Evolutionary conservation across 2,329 filamentous ascomycete species (phyloP).

Genomic region (Ilyonectria destructans): DNA sequence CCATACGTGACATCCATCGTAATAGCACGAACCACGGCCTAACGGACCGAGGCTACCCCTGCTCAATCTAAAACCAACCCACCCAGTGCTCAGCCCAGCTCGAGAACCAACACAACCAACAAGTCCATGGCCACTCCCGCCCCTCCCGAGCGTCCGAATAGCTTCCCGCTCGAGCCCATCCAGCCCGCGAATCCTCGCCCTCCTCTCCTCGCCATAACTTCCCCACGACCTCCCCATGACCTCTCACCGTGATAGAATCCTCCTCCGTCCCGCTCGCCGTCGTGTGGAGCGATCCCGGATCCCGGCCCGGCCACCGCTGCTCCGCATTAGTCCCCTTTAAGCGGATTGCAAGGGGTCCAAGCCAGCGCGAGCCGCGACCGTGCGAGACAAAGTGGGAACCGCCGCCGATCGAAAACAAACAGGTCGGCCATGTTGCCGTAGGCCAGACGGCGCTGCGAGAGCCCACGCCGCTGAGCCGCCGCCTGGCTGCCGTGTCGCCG

Average conservation of each 20-base stretch:
- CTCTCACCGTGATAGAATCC: background rate
- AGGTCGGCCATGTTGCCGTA: background rate
- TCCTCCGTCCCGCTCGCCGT: background rate
- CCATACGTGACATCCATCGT: background rate
- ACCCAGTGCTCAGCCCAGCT: constrained; percentile 12
- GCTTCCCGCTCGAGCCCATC: constrained; percentile 5
- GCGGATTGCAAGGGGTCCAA: background rate
- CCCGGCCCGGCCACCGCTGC: constrained; percentile 19
- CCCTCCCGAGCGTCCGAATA: constrained; percentile 21
- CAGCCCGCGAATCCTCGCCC: constrained; percentile 17
- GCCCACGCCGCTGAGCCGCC: background rate
- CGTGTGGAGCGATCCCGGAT: constrained; percentile 30
- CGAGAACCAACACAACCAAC: constrained; percentile 21
- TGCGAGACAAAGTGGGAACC: constrained; percentile 22
- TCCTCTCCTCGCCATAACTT: constrained; percentile 19
- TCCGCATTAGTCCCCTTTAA: constrained; percentile 31
- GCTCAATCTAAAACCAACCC: constrained; percentile 12
- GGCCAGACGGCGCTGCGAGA: background rate
- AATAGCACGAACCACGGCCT: background rate
- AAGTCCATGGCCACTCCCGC: constrained; percentile 24
- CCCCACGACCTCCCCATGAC: background rate
- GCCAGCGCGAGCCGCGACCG: constrained; percentile 9
- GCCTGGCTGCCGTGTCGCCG: background rate
- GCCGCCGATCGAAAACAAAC: background rate
- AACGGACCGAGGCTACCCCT: constrained; percentile 12